Evolutionary conservation across 352 stramenopile genomes (phyloP).

Genomic region (Globisporangium spiculum): DNA sequence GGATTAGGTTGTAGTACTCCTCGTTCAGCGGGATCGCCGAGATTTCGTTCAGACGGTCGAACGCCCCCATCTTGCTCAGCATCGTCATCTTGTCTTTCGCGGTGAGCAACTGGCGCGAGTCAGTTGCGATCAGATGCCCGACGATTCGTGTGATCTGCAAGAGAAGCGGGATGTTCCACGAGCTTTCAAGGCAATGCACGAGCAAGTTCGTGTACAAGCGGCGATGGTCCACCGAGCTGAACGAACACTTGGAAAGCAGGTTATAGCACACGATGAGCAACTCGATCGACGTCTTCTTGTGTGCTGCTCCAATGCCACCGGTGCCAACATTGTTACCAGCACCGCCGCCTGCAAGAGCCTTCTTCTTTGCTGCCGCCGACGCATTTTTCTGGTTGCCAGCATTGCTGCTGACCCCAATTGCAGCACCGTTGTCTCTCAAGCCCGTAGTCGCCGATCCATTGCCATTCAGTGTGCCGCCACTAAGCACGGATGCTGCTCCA

Average conservation of each 20-base stretch:
- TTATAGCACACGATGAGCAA: constrained; percentile 78
- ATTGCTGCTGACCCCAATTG: not conserved
- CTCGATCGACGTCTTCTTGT: constrained; percentile 72
- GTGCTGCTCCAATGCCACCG: constrained; percentile 10
- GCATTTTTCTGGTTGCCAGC: constrained; percentile 20
- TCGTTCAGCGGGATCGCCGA: constrained; percentile 76
- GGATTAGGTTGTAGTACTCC: constrained; percentile 75
- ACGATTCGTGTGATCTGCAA: constrained; percentile 84
- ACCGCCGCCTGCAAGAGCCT: constrained; percentile 10
- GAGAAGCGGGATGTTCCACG: constrained; percentile 78
- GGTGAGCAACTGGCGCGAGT: constrained; percentile 63
- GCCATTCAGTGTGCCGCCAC: constrained; percentile 15
- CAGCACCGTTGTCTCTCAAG: constrained; percentile 23
- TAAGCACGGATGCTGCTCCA: constrained; percentile 1
- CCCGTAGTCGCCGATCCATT: constrained; percentile 14
- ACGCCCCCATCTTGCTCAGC: constrained; percentile 82
- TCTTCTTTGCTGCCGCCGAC: constrained; percentile 35
- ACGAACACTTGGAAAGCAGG: constrained; percentile 78
- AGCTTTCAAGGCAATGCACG: constrained; percentile 84
- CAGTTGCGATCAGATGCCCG: constrained; percentile 52
- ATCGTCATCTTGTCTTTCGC: constrained; percentile 88
- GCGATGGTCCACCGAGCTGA: constrained; percentile 64
- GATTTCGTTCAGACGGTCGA: constrained; percentile 85
- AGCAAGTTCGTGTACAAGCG: constrained; percentile 83
- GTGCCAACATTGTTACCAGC: not conserved